Percentiles rank a stretch among this genome's conserved stretches.
Conservation (phyloP, 2,329 filamentous ascomycete species). For the Xylaria sp. region DNA sequence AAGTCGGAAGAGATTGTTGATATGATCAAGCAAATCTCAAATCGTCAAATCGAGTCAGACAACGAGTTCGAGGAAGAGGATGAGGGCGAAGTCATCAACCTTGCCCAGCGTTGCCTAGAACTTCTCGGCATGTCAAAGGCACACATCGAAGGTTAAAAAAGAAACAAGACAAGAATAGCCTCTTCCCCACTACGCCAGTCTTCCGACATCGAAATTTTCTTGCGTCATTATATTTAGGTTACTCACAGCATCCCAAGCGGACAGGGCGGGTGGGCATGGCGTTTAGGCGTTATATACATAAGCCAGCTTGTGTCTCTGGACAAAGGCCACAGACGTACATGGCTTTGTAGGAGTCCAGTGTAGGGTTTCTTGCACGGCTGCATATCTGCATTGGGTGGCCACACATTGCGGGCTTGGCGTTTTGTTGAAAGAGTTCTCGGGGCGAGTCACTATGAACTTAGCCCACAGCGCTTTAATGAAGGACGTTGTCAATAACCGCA, state of each 20-base stretch:
- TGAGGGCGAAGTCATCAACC: slow-evolving; percentile 89
- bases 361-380: slow-evolving; percentile 41
- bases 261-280: slow-evolving; percentile 54
- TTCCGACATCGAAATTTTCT: slow-evolving; percentile 39
- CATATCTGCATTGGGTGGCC: slow-evolving; percentile 47
- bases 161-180: neutral
- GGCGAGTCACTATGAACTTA: slow-evolving; percentile 32
- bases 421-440: slow-evolving; percentile 34
- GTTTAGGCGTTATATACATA: slow-evolving; percentile 56
- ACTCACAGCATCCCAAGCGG: slow-evolving; percentile 48
- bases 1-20: slow-evolving; percentile 91
- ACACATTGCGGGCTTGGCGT: slow-evolving; percentile 39
- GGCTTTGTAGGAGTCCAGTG: slow-evolving; percentile 42
- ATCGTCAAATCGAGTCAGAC: slow-evolving; percentile 87
- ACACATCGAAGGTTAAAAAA: slow-evolving; percentile 81
- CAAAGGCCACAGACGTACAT: slow-evolving; percentile 36
- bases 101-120: slow-evolving; percentile 90
- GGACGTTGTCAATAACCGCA: slow-evolving; percentile 20
- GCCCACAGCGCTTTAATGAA: slow-evolving; percentile 29
- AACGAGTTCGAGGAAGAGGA: slow-evolving; percentile 89
- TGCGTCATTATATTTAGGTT: slow-evolving; percentile 47
- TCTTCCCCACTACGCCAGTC: slow-evolving; percentile 8
- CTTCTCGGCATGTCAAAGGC: slow-evolving; percentile 81
- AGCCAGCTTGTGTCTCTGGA: slow-evolving; percentile 45
- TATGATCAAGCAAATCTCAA: slow-evolving; percentile 91